Evolutionary conservation across 768 basidiomycete genomes (phyloP), one percentile per base, ranked within the genome.

Genomic region (Amanita inopinata): DNA sequence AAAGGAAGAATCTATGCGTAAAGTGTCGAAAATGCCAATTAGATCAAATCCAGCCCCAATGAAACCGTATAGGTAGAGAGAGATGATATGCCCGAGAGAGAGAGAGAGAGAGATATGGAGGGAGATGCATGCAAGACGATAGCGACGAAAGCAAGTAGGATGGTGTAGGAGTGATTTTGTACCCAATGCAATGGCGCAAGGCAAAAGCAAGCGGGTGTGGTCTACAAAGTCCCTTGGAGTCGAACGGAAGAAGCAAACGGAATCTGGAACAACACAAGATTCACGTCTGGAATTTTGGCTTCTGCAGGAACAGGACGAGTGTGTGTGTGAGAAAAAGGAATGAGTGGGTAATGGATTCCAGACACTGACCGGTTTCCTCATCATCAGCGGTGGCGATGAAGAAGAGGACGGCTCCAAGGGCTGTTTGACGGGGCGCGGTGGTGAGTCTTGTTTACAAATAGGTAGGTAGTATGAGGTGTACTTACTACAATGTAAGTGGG

Each of bases 321-420:
- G n/a, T 7, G 27, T 7, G 27, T 7, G 38, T 31, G 30, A 40
- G 28, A 17, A 31, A 8, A 36, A 46, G 14, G 42, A 40, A 20
- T 15, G 22, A 28, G 23, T 30, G 12, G 11, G 10, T 8, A 15
- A 18, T 20, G 19, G 34, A 36, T 27, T 34, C 43, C 43, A 14
- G 49, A 60, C 53, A 63, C 69, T 45, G 38, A 71, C 71, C 48
- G 70, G 61, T 64, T 68, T 69, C 37, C 70, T 71, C 73, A 77
- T 78, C 71, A 76, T 76, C 48, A 78, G 45, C 7, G 71, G 68
- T 10, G 68, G 59, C 14, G 69, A 69, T 12, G 62, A 60, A 31
- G 17, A 46, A 9, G 33, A 50, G 22, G 33, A 31, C 25, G 39
- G 12, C 5, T 43, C 45, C 38, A 30, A 43, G n/a, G 25, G 25